Base-by-base conservation (phyloP, 2,329 filamentous ascomycete genomes). In the Aspergillus pseudoviridinutans region DNA sequence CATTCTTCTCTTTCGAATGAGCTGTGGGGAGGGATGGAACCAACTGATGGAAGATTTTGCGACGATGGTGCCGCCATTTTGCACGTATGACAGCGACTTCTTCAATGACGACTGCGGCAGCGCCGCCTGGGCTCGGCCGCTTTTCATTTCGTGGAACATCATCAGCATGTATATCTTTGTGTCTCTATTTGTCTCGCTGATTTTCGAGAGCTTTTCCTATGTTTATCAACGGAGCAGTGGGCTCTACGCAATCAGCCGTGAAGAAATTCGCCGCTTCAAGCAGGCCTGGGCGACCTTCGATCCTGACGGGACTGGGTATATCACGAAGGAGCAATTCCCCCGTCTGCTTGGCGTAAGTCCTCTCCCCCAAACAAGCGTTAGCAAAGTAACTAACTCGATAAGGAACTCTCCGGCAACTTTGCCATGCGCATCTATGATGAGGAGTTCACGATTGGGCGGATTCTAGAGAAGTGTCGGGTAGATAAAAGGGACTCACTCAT, bases 81-180 rank as follows among this genome's bases (percentile, higher is more conserved):
- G 94, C 75, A 91, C 92, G 1, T 81, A 87, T 22, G 82, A 82
- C 38, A 69, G 78, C 1, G 82, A 82, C 42, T 97, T 96, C 74
- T 93, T 92, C 68, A 79, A 90, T 46, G 94, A 91, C 67, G 95
- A 99, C 75, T 99, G 94, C 69, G 94, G 94, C 58, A 96, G 93
- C 76, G 84, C 87, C 52, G 84, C 86, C 42, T 99, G 94, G 92
- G 92, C 94, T 7, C 84, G 92, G 53, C 85, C 87, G 35, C 80
- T 99, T 9, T 99, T 99, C 78, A 92, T 97, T 57, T 86, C 89
- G 4, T 99, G 94, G 94, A 99, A 99, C 79, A 93, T 99, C 68
- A 84, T 99, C 75, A 97, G 93, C 89, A 99, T 99, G 94, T 99
- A 99, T 77, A 96, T 99, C 68, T 99, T 99, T 69, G 93, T 97